Evolutionary conservation across 83 land plant species (phyloP).

Genomic region (Thuja plicata): DNA sequence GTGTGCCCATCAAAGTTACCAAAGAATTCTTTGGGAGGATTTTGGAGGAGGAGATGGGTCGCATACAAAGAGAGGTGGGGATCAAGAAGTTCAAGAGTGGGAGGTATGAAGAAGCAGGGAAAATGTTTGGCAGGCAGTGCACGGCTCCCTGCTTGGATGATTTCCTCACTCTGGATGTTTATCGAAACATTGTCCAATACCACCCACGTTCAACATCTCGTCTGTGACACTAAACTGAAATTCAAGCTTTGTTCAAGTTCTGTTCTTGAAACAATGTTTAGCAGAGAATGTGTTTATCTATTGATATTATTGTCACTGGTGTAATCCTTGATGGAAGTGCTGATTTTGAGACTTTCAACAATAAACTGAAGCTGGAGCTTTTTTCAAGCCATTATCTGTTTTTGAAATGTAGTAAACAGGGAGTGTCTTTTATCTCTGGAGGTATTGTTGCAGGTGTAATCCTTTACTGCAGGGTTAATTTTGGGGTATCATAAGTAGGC

Average conservation of each 20-base stretch:
- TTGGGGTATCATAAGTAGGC: too few species aligned
- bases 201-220: slow-evolving; percentile 49
- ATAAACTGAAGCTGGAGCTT: too few species aligned
- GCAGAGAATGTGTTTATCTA: too few species aligned
- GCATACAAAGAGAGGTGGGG: slow-evolving; percentile 85
- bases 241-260: neutral
- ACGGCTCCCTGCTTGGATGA: slow-evolving; percentile 63
- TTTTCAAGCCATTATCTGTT: too few species aligned
- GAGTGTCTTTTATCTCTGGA: too few species aligned
- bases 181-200: slow-evolving; percentile 55
- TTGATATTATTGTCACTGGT: too few species aligned
- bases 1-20: slow-evolving; percentile 41
- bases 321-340: too few species aligned
- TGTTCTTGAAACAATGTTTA: neutral
- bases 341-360: too few species aligned
- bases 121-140: slow-evolving; percentile 78
- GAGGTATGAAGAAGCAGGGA: slow-evolving; percentile 68
- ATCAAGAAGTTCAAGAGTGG: slow-evolving; percentile 59
- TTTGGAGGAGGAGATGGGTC: slow-evolving; percentile 79
- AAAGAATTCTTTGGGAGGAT: slow-evolving; percentile 48
- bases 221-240: slow-evolving; percentile 14
- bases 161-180: slow-evolving; percentile 86
- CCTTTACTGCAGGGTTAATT: too few species aligned
- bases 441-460: too few species aligned
- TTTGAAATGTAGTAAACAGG: too few species aligned